Evolutionary conservation across 352 stramenopile species (phyloP).

Genomic region (Thraustochytrium striatum): DNA sequence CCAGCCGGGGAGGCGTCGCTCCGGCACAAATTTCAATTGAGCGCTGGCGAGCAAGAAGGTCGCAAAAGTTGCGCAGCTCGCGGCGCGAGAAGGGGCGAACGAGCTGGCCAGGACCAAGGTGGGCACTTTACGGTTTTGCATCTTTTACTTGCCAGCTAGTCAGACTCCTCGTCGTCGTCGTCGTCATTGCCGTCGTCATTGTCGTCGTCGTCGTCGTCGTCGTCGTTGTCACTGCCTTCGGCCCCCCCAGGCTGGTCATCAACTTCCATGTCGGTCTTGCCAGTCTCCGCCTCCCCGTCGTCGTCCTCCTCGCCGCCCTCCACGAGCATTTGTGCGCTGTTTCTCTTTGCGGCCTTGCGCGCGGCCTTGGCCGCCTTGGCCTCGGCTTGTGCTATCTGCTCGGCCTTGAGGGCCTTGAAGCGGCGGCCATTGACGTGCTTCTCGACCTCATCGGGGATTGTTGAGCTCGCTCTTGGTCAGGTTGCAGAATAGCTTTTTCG

Average conservation of each 20-base stretch:
- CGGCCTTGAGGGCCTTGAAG: slow-evolving; percentile 58
- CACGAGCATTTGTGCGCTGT: too few relatives aligned
- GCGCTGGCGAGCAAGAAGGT: too few relatives aligned
- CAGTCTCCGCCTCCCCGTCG: slow-evolving; percentile 13
- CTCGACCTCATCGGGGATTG: slow-evolving; percentile 77
- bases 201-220: slow-evolving; percentile 55
- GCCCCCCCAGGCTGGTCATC: slow-evolving; percentile 56
- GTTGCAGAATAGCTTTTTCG: slow-evolving; percentile 78
- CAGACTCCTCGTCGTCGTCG: slow-evolving; percentile 55
- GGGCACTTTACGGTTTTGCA: too few relatives aligned
- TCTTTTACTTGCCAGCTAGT: background rate
- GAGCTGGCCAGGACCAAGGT: too few relatives aligned
- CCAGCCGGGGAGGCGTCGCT: too few relatives aligned
- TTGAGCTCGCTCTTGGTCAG: slow-evolving; percentile 77
- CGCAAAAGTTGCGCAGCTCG: too few relatives aligned
- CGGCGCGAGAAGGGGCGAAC: too few relatives aligned
- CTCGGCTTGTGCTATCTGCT: too few relatives aligned
- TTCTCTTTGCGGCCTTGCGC: slow-evolving; percentile 32
- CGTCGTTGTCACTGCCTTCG: slow-evolving; percentile 53
- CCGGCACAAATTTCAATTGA: too few relatives aligned
- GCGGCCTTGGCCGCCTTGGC: slow-evolving; percentile 13
- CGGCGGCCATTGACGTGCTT: slow-evolving; percentile 79
- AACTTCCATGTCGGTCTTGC: slow-evolving; percentile 53
- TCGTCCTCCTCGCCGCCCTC: slow-evolving; percentile 47
- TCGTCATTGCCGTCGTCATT: slow-evolving; percentile 59